A percentile compares a stretch with the other conserved stretches of the same genome.
phyloP scores from a whole-genome alignment of 1,284 basidiomycete genomes.

The Chondrostereum purpureum region DNA sequence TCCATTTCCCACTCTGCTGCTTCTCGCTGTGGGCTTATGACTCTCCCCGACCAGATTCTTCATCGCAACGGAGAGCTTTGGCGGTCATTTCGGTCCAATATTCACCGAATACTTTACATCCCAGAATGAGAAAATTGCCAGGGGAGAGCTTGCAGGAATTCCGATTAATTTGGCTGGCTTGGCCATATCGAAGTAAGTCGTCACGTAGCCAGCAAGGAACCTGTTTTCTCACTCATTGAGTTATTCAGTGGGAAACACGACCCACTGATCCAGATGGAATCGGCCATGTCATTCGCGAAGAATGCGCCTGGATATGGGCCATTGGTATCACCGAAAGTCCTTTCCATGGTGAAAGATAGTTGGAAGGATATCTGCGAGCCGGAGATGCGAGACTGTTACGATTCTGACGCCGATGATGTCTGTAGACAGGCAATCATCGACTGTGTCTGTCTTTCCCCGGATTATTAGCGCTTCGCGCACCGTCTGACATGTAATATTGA shows the following conservation, averaged over 20 bases:
- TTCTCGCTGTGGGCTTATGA: neutral
- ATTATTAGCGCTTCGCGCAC: neutral
- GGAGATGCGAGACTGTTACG: slow-evolving; percentile 20
- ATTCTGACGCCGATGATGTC: slow-evolving; percentile 30
- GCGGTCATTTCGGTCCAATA: slow-evolving; percentile 36
- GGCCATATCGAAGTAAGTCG: slow-evolving; percentile 33
- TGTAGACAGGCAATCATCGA: slow-evolving; percentile 9
- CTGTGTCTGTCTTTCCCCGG: neutral
- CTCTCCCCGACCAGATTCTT: slow-evolving; percentile 24
- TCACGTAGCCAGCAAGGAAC: no score
- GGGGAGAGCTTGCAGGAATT: slow-evolving; percentile 23
- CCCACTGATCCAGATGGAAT: slow-evolving; percentile 30
- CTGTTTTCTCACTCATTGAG: neutral
- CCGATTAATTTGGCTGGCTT: slow-evolving; percentile 32
- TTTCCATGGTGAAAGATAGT: slow-evolving; percentile 25
- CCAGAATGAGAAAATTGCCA: slow-evolving; percentile 33
- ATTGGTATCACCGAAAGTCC: slow-evolving; percentile 25
- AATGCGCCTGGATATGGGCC: slow-evolving; percentile 33
- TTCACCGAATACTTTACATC: slow-evolving; percentile 36
- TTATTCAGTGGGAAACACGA: slow-evolving; percentile 31
- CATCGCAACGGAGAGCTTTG: slow-evolving; percentile 33
- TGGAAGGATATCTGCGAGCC: slow-evolving; percentile 25
- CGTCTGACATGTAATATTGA: neutral
- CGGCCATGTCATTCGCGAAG: slow-evolving; percentile 30
- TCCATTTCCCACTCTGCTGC: neutral